Conservation (phyloP, 371 early-diverging fungal species). For the Lichtheimia ornata region DNA sequence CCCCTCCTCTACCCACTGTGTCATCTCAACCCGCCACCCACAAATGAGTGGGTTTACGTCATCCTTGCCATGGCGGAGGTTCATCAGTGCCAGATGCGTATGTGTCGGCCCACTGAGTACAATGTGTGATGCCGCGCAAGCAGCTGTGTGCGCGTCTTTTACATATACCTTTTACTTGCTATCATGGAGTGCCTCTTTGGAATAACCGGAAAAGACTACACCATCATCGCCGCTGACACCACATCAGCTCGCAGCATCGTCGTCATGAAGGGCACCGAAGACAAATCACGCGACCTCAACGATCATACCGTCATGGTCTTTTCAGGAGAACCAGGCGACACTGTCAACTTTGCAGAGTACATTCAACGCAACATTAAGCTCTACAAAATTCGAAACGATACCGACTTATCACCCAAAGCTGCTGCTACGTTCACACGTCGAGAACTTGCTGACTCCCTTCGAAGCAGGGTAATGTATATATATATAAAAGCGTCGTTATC, state of each 20-base stretch:
- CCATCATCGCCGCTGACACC: slow-evolving; percentile 85
- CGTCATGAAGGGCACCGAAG: slow-evolving; percentile 88
- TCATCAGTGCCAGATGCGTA: not conserved
- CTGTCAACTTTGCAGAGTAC: slow-evolving; percentile 94
- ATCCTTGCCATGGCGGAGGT: not conserved
- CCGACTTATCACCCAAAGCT: slow-evolving; percentile 79
- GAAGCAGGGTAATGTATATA: slow-evolving; percentile 73
- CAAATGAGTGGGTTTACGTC: not conserved
- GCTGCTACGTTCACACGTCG: slow-evolving; percentile 86
- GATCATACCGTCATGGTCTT: slow-evolving; percentile 82
- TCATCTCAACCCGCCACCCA: not conserved
- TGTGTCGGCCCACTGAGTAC: no score
- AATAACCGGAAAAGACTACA: slow-evolving; percentile 94
- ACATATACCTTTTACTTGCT: not conserved
- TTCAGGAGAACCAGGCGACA: slow-evolving; percentile 94
- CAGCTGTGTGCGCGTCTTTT: not conserved
- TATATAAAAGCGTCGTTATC: not conserved
- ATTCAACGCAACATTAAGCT: slow-evolving; percentile 91
- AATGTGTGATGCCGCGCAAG: not conserved
- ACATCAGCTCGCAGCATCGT: slow-evolving; percentile 84
- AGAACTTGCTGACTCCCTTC: slow-evolving; percentile 84
- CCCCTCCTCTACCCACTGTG: no score
- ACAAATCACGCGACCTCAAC: slow-evolving; percentile 86
- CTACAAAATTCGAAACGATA: slow-evolving; percentile 86
- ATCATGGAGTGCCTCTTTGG: slow-evolving; percentile 92